These are phyloP conservation scores for Xylaria sp. DNA, from an alignment of 2,329 filamentous ascomycete species.

Conservation along the genomic window DNA sequence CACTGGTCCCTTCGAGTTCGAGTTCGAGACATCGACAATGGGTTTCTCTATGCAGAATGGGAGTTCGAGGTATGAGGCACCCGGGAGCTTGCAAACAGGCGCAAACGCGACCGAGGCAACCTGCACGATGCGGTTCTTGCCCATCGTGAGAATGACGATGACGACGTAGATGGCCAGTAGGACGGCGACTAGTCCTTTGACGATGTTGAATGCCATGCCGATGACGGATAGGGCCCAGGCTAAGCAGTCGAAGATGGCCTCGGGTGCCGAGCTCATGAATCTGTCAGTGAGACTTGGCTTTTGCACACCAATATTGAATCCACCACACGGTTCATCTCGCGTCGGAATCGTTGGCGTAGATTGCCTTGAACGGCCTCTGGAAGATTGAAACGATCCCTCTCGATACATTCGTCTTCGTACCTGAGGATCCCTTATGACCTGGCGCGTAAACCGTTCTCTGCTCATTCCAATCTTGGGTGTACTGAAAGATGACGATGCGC, in stretches of 20 bases:
- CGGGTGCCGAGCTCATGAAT: conserved; percentile 35
- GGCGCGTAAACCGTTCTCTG: conserved; percentile 30
- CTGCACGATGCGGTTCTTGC: conserved; percentile 56
- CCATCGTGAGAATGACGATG: conserved; percentile 53
- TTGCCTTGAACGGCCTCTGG: conserved; percentile 15
- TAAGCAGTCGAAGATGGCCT: conserved; percentile 36
- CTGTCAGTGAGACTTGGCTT: conserved; percentile 28
- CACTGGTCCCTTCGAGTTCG: conserved; percentile 14
- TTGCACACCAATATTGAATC: conserved; percentile 12
- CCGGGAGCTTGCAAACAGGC: conserved; percentile 66
- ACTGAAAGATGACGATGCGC: conserved; percentile 40
- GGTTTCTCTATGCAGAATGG: conserved; percentile 52
- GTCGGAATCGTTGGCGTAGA: not conserved
- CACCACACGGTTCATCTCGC: not conserved
- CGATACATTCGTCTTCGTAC: conserved; percentile 29
- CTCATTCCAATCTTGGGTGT: conserved; percentile 47
- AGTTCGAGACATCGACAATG: not conserved
- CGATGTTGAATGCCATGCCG: conserved; percentile 52
- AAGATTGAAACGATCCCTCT: conserved; percentile 14
- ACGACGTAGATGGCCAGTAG: conserved; percentile 57
- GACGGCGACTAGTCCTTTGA: conserved; percentile 60
- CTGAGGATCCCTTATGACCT: conserved; percentile 27
- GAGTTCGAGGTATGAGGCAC: conserved; percentile 54
- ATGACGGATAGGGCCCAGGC: conserved; percentile 53
- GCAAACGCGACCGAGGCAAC: conserved; percentile 58